Base-by-base conservation (phyloP, 2,329 filamentous ascomycete species). In the Phyllosticta citribraziliensis region DNA sequence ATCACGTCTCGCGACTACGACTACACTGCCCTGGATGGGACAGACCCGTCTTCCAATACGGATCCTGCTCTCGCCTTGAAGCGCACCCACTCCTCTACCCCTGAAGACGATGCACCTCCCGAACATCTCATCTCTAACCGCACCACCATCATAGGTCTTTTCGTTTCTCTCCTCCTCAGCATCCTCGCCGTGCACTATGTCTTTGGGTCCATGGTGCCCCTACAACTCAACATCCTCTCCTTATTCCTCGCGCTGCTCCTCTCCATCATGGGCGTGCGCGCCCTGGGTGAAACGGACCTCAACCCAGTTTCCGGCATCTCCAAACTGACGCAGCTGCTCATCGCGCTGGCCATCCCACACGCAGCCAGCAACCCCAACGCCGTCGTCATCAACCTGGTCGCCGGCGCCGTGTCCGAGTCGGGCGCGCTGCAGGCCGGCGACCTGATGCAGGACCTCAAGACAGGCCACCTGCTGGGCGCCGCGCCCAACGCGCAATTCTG, bases 241-340 rank as follows among this genome's bases (percentile, higher is more conserved):
- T 83, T 99, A 24, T 67, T 92, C 1, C 81, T 94, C 19, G 89
- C 88, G 61, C 87, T 94, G 6, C 70, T 86, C 9, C 76, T 86
- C 11, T 83, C 80, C 47, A 78, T 86, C 61, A 86, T 87, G 83
- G 84, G 83, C 53, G 84, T 87, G 2, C 81, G 84, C 51, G 84
- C 84, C 0, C 75, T 86, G 0, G 85, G 85, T 52, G 85, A 97
- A 78, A 97, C 94, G 5, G 94, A 99, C 69, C 80, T 99, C 10
- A 97, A 97, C 70, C 94, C 94, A 0, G 94, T 97, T 2, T 96
- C 90, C 1, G 94, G 94, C 35, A 99, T 97, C 73, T 93, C 88
- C 71, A 99, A 99, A 77, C 82, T 99, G 2, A 96, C 94, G 0
- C 94, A 99, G 74, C 84, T 99, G 2, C 88, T 97, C 70, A 97